Percentiles rank a stretch among this genome's conserved stretches.
phyloP scores from a whole-genome alignment of 2,329 filamentous ascomycete genomes.

The Alternaria alternata region DNA sequence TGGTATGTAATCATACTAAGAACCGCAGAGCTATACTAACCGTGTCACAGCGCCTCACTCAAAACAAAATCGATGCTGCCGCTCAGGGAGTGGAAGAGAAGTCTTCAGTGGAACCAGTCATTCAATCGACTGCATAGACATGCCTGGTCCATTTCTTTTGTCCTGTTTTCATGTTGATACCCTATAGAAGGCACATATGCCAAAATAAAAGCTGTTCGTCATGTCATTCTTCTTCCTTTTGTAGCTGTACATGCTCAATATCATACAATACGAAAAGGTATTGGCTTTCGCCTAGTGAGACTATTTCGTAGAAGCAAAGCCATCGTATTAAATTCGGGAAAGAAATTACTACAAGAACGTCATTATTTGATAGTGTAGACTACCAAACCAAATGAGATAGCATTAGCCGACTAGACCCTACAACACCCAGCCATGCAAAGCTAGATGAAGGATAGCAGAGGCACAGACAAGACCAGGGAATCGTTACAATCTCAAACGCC shows the following conservation, averaged over 20 bases:
- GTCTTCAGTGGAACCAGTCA: slow-evolving; percentile 28
- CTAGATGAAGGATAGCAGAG: not conserved
- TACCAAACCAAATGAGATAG: not conserved
- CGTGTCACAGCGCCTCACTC: slow-evolving; percentile 51
- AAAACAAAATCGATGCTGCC: slow-evolving; percentile 51
- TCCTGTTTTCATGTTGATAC: slow-evolving; percentile 30
- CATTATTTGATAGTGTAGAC: not conserved
- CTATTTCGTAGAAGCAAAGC: not conserved
- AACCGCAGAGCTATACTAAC: slow-evolving; percentile 25
- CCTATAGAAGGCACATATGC: slow-evolving; percentile 34
- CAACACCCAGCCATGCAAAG: slow-evolving; percentile 2
- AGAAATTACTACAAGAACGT: not conserved
- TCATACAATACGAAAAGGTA: not conserved
- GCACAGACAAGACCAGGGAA: not conserved
- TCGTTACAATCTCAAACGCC: not conserved
- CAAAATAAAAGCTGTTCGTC: slow-evolving; percentile 17
- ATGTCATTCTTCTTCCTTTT: not conserved
- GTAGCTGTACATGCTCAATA: not conserved
- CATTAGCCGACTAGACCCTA: not conserved
- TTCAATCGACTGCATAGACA: slow-evolving; percentile 14
- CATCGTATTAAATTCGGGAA: not conserved
- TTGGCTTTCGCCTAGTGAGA: not conserved
- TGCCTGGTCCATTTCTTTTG: not conserved
- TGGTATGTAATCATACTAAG: slow-evolving; percentile 65
- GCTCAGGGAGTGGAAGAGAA: slow-evolving; percentile 33